A percentile compares a stretch with the other conserved stretches of the same genome.
Conservation (phyloP, 345 rosid genomes). For the Iberis pinnata region DNA sequence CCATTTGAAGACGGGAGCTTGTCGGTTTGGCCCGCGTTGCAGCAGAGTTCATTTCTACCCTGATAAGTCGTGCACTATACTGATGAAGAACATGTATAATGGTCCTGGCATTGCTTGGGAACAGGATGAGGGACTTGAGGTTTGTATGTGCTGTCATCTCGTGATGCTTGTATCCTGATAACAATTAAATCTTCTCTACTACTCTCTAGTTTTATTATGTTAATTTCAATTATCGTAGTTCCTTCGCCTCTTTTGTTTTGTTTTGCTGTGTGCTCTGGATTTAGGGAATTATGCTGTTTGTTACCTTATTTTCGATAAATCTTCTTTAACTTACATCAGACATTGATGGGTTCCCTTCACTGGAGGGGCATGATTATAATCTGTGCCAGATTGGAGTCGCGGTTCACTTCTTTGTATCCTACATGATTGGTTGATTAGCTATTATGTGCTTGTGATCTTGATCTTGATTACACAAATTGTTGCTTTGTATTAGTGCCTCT, state of each 20-base stretch:
- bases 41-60: slow-evolving; percentile 96
- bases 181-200: slow-evolving; percentile 8
- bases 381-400: slow-evolving; percentile 40
- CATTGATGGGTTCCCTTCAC: slow-evolving; percentile 40
- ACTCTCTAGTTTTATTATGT: not conserved
- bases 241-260: slow-evolving; percentile 14
- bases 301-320: slow-evolving; percentile 25
- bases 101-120: slow-evolving; percentile 96
- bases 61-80: slow-evolving; percentile 70
- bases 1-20: slow-evolving; percentile 90
- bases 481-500: no score
- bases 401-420: slow-evolving; percentile 49
- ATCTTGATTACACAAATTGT: no score
- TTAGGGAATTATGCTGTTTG: slow-evolving; percentile 9
- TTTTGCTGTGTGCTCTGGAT: slow-evolving; percentile 18
- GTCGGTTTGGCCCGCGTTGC: slow-evolving; percentile 94
- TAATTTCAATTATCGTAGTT: not conserved
- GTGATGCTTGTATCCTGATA: slow-evolving; percentile 81
- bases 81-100: slow-evolving; percentile 89
- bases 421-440: slow-evolving; percentile 25
- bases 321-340: slow-evolving; percentile 61
- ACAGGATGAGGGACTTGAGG: slow-evolving; percentile 99
- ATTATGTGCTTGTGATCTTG: no score
- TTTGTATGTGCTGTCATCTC: slow-evolving; percentile 72
- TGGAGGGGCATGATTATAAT: slow-evolving; percentile 50